Base-by-base conservation (phyloP, 176 grass and related monocot genomes). In the Aegilops umbellulata region DNA sequence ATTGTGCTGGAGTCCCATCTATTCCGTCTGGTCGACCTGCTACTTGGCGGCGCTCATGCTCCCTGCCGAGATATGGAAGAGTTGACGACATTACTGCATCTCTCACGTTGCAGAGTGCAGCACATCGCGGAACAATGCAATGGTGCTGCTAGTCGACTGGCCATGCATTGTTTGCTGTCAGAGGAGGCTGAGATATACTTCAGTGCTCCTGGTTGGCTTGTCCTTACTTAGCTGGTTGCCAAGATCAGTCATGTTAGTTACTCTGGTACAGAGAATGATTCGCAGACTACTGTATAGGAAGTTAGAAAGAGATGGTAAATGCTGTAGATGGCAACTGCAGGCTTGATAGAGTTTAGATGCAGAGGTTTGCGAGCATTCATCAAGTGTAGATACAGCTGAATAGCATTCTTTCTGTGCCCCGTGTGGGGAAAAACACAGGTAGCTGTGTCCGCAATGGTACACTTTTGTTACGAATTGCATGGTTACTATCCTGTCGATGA, bases 1-100 rank as follows among this genome's bases (percentile, higher is more conserved):
- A 30, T 67, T 67, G 17, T 81, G 19, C 26, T 81, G 62, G 62
- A 81, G 26, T 81, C 79, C 63, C 79, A 81, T 81, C 17, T 67
- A n/a, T 81, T 67, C 62, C 26, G 15, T n/a, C 63, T 81, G 17
- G 19, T 67, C 11, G 31, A 29, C 23, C 77, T 17, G 4, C 23
- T 20, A 80, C 2, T 10, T 5, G 8, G 23, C 41, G 58, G 23
- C 41, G 35, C 35, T 80, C 23, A 25, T 29, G 41, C 62, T 67
- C 17, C 41, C 31, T 46, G 7, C 17, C 79, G 25, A 67, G 62
- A 67, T 19, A n/a, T 67, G 39, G 11, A 81, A 67, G 79, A 49
- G 63, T 14, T 81, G 41, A 9, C 14, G 41, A 20, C 7, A 49
- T 32, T 67, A 29, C 41, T 81, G 62, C 20, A 49, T 5, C 79